These are phyloP conservation scores for Zygosaccharomyces kombuchaensis DNA, from an alignment of 805 yeast species.

Conservation along the genomic window DNA sequence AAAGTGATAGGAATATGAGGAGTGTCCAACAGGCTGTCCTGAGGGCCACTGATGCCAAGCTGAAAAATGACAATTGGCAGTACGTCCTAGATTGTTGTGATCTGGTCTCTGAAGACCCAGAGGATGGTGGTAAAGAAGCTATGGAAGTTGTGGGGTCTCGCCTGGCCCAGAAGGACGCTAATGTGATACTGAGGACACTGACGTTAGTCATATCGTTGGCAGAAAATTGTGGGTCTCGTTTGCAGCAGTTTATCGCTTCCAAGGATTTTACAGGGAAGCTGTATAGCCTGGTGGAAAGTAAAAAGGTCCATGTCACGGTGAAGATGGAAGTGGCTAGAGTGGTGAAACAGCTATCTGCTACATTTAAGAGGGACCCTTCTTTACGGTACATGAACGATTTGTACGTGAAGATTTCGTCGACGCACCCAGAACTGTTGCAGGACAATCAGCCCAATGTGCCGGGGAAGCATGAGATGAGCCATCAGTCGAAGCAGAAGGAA, in stretches of 20 bases:
- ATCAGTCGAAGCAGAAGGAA: conserved; percentile 49
- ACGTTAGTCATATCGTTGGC: conserved; percentile 57
- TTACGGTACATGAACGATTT: conserved; percentile 65
- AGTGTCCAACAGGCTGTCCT: conserved; percentile 23
- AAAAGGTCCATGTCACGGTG: conserved; percentile 59
- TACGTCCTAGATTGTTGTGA: conserved; percentile 63
- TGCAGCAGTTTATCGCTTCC: conserved; percentile 59
- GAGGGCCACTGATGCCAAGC: conserved; percentile 60
- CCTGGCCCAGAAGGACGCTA: conserved; percentile 53
- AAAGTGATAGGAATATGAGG: background rate
- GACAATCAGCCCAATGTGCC: conserved; percentile 50
- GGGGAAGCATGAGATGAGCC: conserved; percentile 46
- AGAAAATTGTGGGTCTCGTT: conserved; percentile 71
- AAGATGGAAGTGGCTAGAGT: conserved; percentile 63
- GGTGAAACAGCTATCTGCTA: conserved; percentile 57
- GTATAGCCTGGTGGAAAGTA: conserved; percentile 47
- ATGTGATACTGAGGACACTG: conserved; percentile 57
- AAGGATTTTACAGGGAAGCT: conserved; percentile 48
- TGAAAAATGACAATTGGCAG: conserved; percentile 67
- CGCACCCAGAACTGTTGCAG: conserved; percentile 38
- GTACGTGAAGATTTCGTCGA: conserved; percentile 42
- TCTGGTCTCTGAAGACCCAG: conserved; percentile 56
- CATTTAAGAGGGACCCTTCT: conserved; percentile 72
- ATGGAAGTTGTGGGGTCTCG: conserved; percentile 45
- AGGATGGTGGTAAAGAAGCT: conserved; percentile 42